These are phyloP conservation scores for Stentor roeselii DNA, from an alignment of 73 alveolate genomes.

Conservation along the genomic window DNA sequence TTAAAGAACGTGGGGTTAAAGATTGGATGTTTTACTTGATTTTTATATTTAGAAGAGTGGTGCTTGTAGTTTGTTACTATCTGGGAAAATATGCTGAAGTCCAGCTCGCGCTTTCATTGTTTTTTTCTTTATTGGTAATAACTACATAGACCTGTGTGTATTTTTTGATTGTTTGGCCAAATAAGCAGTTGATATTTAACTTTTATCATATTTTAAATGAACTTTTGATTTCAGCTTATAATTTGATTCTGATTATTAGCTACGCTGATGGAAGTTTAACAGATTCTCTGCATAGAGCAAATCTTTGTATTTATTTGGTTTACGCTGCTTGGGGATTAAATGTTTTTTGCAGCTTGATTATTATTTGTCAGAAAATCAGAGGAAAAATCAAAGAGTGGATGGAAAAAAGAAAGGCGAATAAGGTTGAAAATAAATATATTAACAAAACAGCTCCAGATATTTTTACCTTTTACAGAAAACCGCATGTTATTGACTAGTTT, in stretches of 20 bases:
- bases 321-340: background rate
- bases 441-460: too few relatives aligned
- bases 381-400: too few relatives aligned
- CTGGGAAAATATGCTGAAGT: too few relatives aligned
- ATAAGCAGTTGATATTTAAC: too few relatives aligned
- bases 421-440: too few relatives aligned
- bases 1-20: background rate
- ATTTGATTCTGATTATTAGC: too few relatives aligned
- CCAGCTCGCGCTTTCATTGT: background rate
- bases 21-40: background rate
- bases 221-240: background rate
- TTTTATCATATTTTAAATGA: background rate
- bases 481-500: too few relatives aligned
- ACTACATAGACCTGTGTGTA: background rate
- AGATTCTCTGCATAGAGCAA: background rate
- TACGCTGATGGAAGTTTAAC: background rate
- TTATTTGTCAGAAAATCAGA: background rate
- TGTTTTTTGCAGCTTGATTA: background rate
- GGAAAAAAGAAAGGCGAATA: too few relatives aligned
- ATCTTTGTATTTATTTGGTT: background rate
- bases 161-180: background rate
- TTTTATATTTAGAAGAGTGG: background rate
- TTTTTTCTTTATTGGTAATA: background rate
- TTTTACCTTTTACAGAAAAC: too few relatives aligned
- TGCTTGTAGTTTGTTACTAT: background rate